phyloP scores from a whole-genome alignment of 1,284 basidiomycete genomes.

The Microbotryum violaceum region DNA sequence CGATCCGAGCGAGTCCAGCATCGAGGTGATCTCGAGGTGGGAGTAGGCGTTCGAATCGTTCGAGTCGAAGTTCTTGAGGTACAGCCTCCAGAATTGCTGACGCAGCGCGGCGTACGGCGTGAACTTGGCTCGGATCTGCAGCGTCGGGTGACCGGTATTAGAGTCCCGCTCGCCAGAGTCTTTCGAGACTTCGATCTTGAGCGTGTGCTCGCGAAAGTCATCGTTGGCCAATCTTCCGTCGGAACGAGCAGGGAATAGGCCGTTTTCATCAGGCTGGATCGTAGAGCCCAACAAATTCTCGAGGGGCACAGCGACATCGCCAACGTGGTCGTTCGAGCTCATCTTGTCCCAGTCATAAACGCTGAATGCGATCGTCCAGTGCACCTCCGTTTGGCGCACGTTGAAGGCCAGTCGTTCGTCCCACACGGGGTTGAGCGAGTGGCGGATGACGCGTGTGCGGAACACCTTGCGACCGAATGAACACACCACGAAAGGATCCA shows the following conservation, averaged over 20 bases:
- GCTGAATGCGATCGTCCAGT: conserved; percentile 56
- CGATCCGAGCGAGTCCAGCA: conserved; percentile 94
- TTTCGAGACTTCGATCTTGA: conserved; percentile 11
- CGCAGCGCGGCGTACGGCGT: conserved; percentile 65
- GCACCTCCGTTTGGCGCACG: conserved; percentile 75
- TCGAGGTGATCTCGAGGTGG: conserved; percentile 80
- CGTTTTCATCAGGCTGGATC: conserved; percentile 61
- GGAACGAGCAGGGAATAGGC: conserved; percentile 57
- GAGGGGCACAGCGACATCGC: conserved; percentile 63
- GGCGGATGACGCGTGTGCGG: conserved; percentile 53
- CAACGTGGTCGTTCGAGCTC: conserved; percentile 68
- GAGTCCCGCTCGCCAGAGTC: conserved; percentile 9
- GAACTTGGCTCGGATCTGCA: conserved; percentile 67
- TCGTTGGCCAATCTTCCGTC: conserved; percentile 46
- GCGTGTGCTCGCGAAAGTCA: conserved; percentile 47
- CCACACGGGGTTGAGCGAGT: conserved; percentile 74
- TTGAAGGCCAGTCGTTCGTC: conserved; percentile 95
- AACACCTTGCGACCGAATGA: conserved; percentile 97
- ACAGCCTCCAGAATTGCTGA: conserved; percentile 74
- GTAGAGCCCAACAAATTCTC: conserved; percentile 62
- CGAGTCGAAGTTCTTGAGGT: conserved; percentile 81
- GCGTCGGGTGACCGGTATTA: conserved; percentile 36
- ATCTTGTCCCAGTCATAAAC: conserved; percentile 94
- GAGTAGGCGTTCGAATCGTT: conserved; percentile 75
- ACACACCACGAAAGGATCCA: conserved; percentile 95